A percentile compares a stretch with the other conserved stretches of the same genome.
phyloP scores from a whole-genome alignment of 1,284 basidiomycete genomes.

The Leccinum pachyderme region DNA sequence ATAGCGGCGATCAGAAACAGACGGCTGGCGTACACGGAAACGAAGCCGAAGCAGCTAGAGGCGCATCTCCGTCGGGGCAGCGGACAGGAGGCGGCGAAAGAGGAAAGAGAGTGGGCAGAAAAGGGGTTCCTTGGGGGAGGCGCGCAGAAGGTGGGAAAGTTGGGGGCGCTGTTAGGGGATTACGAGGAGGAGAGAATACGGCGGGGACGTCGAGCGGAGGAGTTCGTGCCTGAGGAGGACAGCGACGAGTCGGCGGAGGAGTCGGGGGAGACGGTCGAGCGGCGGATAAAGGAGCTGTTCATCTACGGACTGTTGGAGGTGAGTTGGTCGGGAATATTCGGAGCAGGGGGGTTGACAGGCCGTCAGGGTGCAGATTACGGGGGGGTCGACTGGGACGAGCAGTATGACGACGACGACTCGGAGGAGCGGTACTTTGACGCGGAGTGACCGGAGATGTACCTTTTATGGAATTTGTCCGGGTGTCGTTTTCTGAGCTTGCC shows the following conservation, averaged over 20 bases:
- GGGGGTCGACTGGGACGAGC: constrained; percentile 72
- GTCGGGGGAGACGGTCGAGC: constrained; percentile 50
- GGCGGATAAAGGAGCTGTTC: constrained; percentile 62
- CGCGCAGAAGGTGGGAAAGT: constrained; percentile 63
- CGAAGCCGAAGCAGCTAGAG: constrained; percentile 55
- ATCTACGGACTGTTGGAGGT: constrained; percentile 77
- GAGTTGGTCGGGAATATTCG: constrained; percentile 24
- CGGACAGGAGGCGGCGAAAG: constrained; percentile 52
- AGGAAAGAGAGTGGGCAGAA: constrained; percentile 69
- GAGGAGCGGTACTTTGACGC: constrained; percentile 79
- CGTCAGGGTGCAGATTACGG: constrained; percentile 68
- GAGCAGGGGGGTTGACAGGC: background rate
- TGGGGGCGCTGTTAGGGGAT: constrained; percentile 60
- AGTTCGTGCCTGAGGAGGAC: constrained; percentile 62
- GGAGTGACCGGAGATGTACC: constrained; percentile 33
- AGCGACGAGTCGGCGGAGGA: constrained; percentile 44
- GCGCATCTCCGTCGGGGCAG: constrained; percentile 58
- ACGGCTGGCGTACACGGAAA: constrained; percentile 56
- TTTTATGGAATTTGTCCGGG: constrained; percentile 20
- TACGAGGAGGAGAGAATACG: constrained; percentile 72
- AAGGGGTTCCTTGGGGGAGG: constrained; percentile 57
- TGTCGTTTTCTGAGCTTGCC: constrained; percentile 34
- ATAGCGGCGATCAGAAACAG: constrained; percentile 68
- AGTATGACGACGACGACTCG: constrained; percentile 59
- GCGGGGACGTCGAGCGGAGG: constrained; percentile 40